phyloP scores from a whole-genome alignment of 805 yeast species.

The Diddensiella transvaalensis region DNA sequence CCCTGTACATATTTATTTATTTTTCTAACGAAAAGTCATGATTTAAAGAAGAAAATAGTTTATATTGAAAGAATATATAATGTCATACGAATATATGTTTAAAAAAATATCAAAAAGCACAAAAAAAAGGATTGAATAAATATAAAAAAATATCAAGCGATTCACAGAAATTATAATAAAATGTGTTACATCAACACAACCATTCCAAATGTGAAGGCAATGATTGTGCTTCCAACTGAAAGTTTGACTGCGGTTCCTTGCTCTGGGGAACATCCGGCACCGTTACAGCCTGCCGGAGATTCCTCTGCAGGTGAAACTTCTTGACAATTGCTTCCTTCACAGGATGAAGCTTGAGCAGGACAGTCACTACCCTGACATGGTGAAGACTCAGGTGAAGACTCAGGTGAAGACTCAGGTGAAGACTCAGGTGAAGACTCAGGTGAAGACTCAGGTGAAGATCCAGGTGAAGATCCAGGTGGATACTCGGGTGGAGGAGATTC shows the following conservation, averaged over 20 bases:
- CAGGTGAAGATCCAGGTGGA: not conserved
- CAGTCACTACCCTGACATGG: not conserved
- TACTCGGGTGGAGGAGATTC: not conserved
- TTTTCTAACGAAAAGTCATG: too few species aligned
- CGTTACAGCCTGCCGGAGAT: constrained; percentile 4
- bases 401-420: not conserved
- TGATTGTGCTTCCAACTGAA: not conserved
- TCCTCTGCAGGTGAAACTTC: not conserved
- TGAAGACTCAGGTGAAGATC: constrained; percentile 2
- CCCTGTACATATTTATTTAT: not conserved
- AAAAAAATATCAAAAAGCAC: not conserved
- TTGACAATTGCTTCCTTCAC: not conserved
- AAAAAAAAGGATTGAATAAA: too few species aligned
- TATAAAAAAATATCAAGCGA: not conserved
- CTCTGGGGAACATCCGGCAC: constrained; percentile 1
- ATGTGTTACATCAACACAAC: not conserved
- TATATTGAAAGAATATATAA: not conserved
- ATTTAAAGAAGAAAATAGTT: not conserved
- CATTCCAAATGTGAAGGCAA: not conserved
- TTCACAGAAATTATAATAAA: not conserved
- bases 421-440: not conserved
- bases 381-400: not conserved
- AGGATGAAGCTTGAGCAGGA: not conserved
- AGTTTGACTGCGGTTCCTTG: not conserved
- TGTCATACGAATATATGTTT: not conserved